Evolutionary conservation across 1,139 yeast species (phyloP).

Genomic region (Pichia sp.): DNA sequence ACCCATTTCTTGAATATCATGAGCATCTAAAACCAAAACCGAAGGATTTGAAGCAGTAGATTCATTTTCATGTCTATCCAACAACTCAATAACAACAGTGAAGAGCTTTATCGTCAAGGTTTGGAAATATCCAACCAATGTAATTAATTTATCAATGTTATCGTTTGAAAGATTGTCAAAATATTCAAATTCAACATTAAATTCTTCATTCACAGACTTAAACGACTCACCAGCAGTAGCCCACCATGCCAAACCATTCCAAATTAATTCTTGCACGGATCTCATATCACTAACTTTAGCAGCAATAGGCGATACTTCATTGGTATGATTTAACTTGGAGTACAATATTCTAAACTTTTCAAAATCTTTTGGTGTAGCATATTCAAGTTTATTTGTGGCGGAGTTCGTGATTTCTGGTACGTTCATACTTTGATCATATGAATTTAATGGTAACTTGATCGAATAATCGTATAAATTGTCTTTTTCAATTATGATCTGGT

Average conservation of each 20-base stretch:
- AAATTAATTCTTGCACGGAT: slow-evolving; percentile 63
- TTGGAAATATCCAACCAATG: slow-evolving; percentile 56
- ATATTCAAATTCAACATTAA: slow-evolving; percentile 24
- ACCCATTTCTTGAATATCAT: slow-evolving; percentile 70
- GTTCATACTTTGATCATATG: background rate
- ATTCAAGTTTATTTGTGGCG: slow-evolving; percentile 21
- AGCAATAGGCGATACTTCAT: slow-evolving; percentile 20
- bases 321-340: slow-evolving; percentile 30
- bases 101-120: slow-evolving; percentile 42
- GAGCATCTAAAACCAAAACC: slow-evolving; percentile 34
- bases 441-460: slow-evolving; percentile 34
- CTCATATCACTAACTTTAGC: slow-evolving; percentile 43
- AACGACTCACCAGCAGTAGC: slow-evolving; percentile 68
- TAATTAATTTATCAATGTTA: slow-evolving; percentile 31
- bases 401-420: slow-evolving; percentile 13
- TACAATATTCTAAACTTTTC: slow-evolving; percentile 33
- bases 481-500: slow-evolving; percentile 62
- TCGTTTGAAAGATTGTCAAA: slow-evolving; percentile 31
- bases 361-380: slow-evolving; percentile 39
- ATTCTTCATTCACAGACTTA: slow-evolving; percentile 22
- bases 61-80: slow-evolving; percentile 17
- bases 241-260: slow-evolving; percentile 82
- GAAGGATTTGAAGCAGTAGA: slow-evolving; percentile 22
- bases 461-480: slow-evolving; percentile 53
- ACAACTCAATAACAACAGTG: slow-evolving; percentile 31